Conservation (phyloP, 2,329 filamentous ascomycete species). For the Zymoseptoria passerinii region DNA sequence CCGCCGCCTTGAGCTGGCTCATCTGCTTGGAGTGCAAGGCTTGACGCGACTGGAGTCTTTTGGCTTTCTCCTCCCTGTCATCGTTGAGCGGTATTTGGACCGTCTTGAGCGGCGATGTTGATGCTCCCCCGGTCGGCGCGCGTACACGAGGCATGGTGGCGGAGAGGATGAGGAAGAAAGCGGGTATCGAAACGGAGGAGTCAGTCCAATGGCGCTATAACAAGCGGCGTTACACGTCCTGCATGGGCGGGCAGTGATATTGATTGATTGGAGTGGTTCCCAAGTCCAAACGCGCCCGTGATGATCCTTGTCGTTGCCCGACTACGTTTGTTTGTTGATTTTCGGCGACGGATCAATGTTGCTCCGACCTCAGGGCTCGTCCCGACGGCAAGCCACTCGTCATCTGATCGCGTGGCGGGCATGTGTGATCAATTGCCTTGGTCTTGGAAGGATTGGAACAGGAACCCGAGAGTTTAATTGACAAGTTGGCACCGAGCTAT, state of each 20-base stretch:
- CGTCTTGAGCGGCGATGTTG: constrained; percentile 44
- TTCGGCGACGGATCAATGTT: neutral
- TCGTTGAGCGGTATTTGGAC: constrained; percentile 88
- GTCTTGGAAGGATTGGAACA: neutral
- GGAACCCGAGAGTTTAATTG: neutral
- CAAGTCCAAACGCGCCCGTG: neutral
- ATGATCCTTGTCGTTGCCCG: neutral
- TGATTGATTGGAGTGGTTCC: neutral
- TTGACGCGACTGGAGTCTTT: constrained; percentile 77
- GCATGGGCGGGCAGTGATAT: neutral
- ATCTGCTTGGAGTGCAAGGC: constrained; percentile 83
- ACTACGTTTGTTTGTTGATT: neutral
- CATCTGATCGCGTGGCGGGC: neutral
- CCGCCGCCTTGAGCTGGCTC: constrained; percentile 80
- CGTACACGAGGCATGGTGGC: constrained; percentile 31
- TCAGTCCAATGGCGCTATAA: neutral
- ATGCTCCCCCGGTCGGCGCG: constrained; percentile 39
- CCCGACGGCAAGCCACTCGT: neutral
- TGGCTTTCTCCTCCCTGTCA: constrained; percentile 84
- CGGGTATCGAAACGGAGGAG: neutral
- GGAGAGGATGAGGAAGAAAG: neutral
- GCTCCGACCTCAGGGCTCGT: neutral
- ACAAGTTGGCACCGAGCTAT: neutral
- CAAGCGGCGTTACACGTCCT: neutral
- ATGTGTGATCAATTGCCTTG: neutral